phyloP scores from a whole-genome alignment of 345 rosid genomes.

The Hibiscus trionum region DNA sequence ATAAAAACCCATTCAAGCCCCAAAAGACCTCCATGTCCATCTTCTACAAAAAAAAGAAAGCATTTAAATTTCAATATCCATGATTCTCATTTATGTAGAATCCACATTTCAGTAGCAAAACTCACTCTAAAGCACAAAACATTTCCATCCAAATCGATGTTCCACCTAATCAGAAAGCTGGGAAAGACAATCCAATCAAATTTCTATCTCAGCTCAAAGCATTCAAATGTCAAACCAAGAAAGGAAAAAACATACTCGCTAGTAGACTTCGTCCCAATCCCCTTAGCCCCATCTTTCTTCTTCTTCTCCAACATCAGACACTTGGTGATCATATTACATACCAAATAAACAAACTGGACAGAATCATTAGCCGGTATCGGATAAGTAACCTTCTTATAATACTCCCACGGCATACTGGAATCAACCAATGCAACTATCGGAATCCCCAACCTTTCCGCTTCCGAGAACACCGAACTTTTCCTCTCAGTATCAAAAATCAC shows the following conservation, averaged over 20 bases:
- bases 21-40: no score
- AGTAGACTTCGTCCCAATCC: conserved; percentile 11
- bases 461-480: conserved; percentile 69
- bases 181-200: no score
- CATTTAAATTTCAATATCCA: no score
- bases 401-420: conserved; percentile 76
- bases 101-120: no score
- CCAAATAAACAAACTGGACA: conserved; percentile 84
- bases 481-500: conserved; percentile 82
- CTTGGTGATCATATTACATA: conserved; percentile 90
- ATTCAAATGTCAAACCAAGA: no score
- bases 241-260: conserved; percentile 11
- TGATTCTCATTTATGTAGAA: no score
- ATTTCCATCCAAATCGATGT: no score
- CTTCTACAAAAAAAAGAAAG: no score
- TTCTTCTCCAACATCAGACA: conserved; percentile 59
- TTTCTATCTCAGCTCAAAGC: no score
- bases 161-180: no score
- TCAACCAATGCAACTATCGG: conserved; percentile 87
- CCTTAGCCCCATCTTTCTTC: conserved; percentile 28
- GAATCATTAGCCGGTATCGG: conserved; percentile 93
- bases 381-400: conserved; percentile 61
- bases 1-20: no score
- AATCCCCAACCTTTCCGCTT: conserved; percentile 72
- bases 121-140: no score